These are phyloP conservation scores for Apiotrichum sp. DNA, from an alignment of 1,284 basidiomycete genomes.

Conservation along the genomic window DNA sequence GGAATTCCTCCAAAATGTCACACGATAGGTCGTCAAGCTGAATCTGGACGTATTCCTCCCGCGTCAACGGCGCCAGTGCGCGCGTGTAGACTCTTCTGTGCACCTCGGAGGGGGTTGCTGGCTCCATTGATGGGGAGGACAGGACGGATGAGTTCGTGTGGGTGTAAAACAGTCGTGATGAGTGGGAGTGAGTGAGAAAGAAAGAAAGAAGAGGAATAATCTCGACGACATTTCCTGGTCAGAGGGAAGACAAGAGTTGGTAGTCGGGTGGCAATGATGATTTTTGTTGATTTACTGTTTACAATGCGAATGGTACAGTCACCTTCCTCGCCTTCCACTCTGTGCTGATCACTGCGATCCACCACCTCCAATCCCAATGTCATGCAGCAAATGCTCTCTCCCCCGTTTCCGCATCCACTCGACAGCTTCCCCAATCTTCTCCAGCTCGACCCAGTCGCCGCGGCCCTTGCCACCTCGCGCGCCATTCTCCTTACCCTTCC, in stretches of 20 bases:
- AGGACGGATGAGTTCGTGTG: not conserved
- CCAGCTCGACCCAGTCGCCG: conserved; percentile 53
- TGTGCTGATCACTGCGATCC: too few species aligned
- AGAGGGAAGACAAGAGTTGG: too few species aligned
- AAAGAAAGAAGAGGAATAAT: not conserved
- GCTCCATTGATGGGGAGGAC: not conserved
- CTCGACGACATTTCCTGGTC: too few species aligned
- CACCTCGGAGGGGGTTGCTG: not conserved
- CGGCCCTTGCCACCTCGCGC: conserved; percentile 34
- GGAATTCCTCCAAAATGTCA: not conserved
- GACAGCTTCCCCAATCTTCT: conserved; percentile 64
- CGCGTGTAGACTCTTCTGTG: conserved; percentile 1
- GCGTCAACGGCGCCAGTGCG: not conserved
- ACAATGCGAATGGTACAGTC: too few species aligned
- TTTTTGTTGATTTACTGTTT: too few species aligned
- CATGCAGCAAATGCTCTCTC: conserved; percentile 55
- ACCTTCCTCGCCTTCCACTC: too few species aligned
- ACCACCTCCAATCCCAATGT: conserved; percentile 58
- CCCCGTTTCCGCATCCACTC: conserved; percentile 57
- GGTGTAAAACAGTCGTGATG: not conserved
- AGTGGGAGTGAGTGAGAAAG: not conserved
- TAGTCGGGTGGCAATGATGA: too few species aligned
- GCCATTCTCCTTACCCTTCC: conserved; percentile 22
- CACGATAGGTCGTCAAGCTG: not conserved
- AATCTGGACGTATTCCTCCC: not conserved